phyloP scores from a whole-genome alignment of 345 rosid genomes.

The Crucihimalaya himalaica region DNA sequence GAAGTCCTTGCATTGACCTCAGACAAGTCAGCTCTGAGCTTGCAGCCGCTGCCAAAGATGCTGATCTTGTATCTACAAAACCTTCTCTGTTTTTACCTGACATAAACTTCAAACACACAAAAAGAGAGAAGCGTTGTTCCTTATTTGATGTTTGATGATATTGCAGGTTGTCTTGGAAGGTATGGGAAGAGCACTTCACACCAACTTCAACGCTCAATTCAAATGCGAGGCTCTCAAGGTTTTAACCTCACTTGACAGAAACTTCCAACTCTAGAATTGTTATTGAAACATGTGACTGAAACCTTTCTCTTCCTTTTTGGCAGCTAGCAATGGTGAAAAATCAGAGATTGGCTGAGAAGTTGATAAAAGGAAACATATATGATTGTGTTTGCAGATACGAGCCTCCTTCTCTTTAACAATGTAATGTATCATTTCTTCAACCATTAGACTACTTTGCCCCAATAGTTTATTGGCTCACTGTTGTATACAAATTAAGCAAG shows the following conservation, averaged over 20 bases:
- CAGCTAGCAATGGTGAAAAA: conserved; percentile 99
- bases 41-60: conserved; percentile 89
- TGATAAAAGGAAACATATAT: conserved; percentile 81
- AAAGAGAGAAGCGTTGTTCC: not conserved
- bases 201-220: conserved; percentile 80
- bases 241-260: conserved; percentile 21
- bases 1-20: conserved; percentile 97
- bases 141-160: conserved; percentile 24
- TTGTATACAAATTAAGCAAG: conserved; percentile 22
- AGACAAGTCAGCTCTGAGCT: conserved; percentile 99
- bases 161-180: conserved; percentile 92
- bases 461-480: conserved; percentile 5
- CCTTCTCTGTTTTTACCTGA: conserved; percentile 8
- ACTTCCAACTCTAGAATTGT: not conserved
- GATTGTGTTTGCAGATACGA: conserved; percentile 95
- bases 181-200: conserved; percentile 97
- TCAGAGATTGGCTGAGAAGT: conserved; percentile 90
- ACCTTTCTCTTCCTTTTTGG: conserved; percentile 29
- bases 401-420: conserved; percentile 41
- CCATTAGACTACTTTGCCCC: conserved; percentile 4
- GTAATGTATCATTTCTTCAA: conserved; percentile 10
- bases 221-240: conserved; percentile 92
- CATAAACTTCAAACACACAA: not conserved
- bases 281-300: not conserved
- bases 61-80: conserved; percentile 75